Evolutionary conservation across 352 stramenopile species (phyloP), one percentile per base, ranked within the genome.

Genomic region (Stramenopiles sp.): DNA sequence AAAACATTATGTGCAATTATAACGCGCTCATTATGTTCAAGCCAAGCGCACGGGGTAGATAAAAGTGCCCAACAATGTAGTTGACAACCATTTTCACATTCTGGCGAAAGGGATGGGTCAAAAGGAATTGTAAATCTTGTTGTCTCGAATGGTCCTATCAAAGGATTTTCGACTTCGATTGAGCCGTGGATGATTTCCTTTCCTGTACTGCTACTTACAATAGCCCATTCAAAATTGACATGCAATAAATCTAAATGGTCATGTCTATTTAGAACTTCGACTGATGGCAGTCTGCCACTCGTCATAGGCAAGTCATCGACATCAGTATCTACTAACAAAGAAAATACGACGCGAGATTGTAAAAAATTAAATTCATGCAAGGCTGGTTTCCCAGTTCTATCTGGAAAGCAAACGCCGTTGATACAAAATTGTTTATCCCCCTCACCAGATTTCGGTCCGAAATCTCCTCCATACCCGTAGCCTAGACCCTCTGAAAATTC

Each of bases 331-430:
- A 14, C 4, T 14, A 55, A 14, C 14, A 55, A 55, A 14, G 39
- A 55, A 55, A 55, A 55, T 55, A 55, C 39, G 39, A 55, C 39
- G 39, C 88, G 88, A 71, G 89, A 88, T 75, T 89, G 85, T 44
- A 87, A 84, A 44, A 92, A 81, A 75, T 90, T 91, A 7, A 85
- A 84, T 84, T 92, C 87, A n/a, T 44, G 67, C n/a, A 90, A 84
- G 82, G 84, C 87, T 29, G 90, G 90, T 84, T 93, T 88, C 31
- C 88, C 87, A 30, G 86, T 39, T 82, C 85, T 80, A 78, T 92
- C 85, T 0, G 89, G 87, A 55, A 81, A 84, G 80, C 91, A 84
- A 27, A 87, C 0, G 1, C 84, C 84, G 33, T 86, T 86, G 30
- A 30, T 76, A 67, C 80, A 84, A 67, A 86, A 86, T 29, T 86